These are phyloP conservation scores for Purshia tridentata DNA, from an alignment of 306 rosid genomes.

Conservation along the genomic window DNA sequence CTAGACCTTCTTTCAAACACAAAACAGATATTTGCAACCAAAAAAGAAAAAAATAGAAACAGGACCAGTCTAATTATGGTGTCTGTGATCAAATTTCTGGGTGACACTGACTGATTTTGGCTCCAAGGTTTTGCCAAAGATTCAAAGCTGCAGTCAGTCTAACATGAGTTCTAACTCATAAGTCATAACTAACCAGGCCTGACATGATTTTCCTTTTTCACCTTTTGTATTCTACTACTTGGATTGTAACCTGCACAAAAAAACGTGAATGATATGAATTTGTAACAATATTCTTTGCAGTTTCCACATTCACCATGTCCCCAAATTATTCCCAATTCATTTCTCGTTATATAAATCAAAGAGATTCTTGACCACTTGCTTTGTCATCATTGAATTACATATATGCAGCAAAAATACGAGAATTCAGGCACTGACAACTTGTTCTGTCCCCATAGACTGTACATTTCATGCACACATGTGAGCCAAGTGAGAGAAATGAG, in stretches of 20 bases:
- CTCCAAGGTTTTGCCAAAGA: not conserved
- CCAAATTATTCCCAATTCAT: not conserved
- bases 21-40: conserved; percentile 13
- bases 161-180: conserved; percentile 4
- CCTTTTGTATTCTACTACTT: not conserved
- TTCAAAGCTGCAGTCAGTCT: conserved; percentile 2
- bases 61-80: not conserved
- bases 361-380: not conserved
- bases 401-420: no score
- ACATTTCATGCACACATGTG: no score
- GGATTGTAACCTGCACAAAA: not conserved
- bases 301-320: not conserved
- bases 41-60: conserved; percentile 6
- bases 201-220: not conserved
- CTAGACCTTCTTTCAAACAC: conserved; percentile 18
- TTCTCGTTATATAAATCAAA: not conserved
- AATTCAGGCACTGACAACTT: no score
- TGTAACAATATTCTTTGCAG: not conserved
- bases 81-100: not conserved
- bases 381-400: no score
- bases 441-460: no score
- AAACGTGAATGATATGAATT: not conserved
- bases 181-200: not conserved
- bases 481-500: no score
- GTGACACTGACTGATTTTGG: not conserved